Base-by-base conservation (phyloP, 805 yeast species). In the Metschnikowia continentalis region DNA sequence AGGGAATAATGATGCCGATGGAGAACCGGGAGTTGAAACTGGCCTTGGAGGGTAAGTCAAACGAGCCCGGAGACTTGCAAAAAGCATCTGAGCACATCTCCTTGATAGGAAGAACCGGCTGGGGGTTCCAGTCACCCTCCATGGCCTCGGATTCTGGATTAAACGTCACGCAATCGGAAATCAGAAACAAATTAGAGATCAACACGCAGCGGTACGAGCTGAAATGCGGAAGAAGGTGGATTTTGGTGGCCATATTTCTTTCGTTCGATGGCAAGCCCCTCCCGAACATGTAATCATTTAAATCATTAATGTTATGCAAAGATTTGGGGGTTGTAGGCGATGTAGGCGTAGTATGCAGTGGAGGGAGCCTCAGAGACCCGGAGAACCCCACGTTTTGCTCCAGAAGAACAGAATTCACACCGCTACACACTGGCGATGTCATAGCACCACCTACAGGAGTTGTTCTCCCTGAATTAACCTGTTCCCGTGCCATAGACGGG, bases 281-380 rank as follows among this genome's bases (percentile, higher is more conserved):
- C 11, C 85, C 85, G 62, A 80, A 80, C 79, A 80, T 78, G 55
- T 72, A 77, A 50, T 76, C 77, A 26, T 77, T 72, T 19, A 80
- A 57, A 52, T 80, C 83, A 49, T 64, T 66, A 20, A 68, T 54
- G 15, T 75, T 69, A 54, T 79, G 82, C 48, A 70, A 67, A 2
- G 37, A 46, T 66, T 64, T 14, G 72, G 44, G 38, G 11, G 47
- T 13, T 35, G 39, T 19, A 5, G 35, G 17, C 15, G n/a, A 5
- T 22, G 39, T n/a, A 5, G 35, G 17, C 15, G n/a, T 8, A 3
- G 23, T 4, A 6, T 23, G 46, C 36, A 23, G 43, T n/a, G 33
- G 47, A 6, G 33, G 46, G 17, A 17, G 35, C 35, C 51, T 14
- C 37, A 37, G 47, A 15, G 23, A 26, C 20, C 43, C 35, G 3